These are phyloP conservation scores for Lentinula sp. DNA, from an alignment of 768 basidiomycete species.

Conservation along the genomic window DNA sequence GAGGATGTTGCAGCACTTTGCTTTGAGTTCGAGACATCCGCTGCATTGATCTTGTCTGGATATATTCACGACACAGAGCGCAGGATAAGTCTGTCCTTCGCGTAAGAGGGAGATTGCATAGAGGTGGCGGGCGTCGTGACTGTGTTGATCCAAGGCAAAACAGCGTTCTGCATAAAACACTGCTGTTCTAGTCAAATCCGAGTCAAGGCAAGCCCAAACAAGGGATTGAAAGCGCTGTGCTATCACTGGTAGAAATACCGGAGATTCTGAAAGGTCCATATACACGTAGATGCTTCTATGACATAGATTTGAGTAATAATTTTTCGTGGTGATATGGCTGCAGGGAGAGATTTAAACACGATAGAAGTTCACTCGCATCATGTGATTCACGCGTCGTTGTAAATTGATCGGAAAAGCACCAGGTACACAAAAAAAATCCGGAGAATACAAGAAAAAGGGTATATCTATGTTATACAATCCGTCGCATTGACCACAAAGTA, in stretches of 20 bases:
- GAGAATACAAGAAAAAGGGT: neutral
- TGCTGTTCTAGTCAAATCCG: constrained; percentile 71
- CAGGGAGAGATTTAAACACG: neutral
- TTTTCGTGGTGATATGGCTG: neutral
- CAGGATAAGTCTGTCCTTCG: constrained; percentile 69
- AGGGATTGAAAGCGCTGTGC: constrained; percentile 65
- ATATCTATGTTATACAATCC: neutral
- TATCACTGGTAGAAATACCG: constrained; percentile 49
- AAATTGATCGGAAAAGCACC: too few relatives aligned
- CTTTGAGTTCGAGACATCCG: constrained; percentile 76
- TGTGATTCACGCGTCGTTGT: neutral
- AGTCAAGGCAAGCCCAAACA: constrained; percentile 82
- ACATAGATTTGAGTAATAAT: neutral
- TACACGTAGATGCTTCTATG: constrained; percentile 4
- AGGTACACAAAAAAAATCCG: neutral
- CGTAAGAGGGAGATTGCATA: constrained; percentile 75
- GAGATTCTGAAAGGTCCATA: constrained; percentile 55
- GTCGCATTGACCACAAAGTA: neutral
- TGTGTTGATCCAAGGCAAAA: constrained; percentile 59
- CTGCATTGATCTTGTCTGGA: constrained; percentile 57
- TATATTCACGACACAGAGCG: constrained; percentile 61
- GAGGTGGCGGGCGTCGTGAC: constrained; percentile 81
- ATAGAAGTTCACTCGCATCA: neutral
- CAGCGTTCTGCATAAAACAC: constrained; percentile 89
- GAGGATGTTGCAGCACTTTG: constrained; percentile 65